Base-by-base conservation (phyloP, 306 rosid genomes). In the Cyclanthera cordifolia region DNA sequence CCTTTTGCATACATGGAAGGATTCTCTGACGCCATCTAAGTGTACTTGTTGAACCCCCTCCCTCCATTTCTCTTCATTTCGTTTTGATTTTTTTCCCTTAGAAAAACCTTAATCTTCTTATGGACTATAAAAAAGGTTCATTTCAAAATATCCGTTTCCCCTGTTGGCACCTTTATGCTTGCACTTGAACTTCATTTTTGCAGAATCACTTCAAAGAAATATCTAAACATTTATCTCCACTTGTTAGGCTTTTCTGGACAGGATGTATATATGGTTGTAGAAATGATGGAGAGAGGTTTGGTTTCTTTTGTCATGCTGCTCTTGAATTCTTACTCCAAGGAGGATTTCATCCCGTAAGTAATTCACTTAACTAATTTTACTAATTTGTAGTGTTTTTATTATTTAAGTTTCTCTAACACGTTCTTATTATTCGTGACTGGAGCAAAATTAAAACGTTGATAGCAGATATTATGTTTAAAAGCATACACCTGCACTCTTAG, bases 311-410 rank as follows among this genome's bases (percentile, higher is more conserved):
- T 78, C 95, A 88, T 52, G 88, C 97, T 1, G 91, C 99, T 73
- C 97, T 94, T 47, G 99, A 94, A 71, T 94, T 86, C 83, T 87
- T 94, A 51, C 91, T 64, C 74, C 96, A 88, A 76, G 73, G 74
- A 43, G 97, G 97, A 82, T 86, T 75, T 77, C 94, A 86, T 83
- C 99, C 96, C 27, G 99, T 94, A 84, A 87, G 98, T 73, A n/a
- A 74, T 47, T 71, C 43, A 49, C 47, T 55, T 54, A 52, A 28
- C 49, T 69, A 49, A 49, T 37, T n/a, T n/a, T 11, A 61, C 23
- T 39, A 12, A 37, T 52, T 53, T 39, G 59, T 47, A 71, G 13
- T 24, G 66, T 17, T 19, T 63, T 48, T 8, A 12, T 64, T 21
- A 53, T 56, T 39, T 8, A 45, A 61, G 59, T 52, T 54, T 24